phyloP scores from a whole-genome alignment of 148 eudicot genomes.

The Oxyria digyna region DNA sequence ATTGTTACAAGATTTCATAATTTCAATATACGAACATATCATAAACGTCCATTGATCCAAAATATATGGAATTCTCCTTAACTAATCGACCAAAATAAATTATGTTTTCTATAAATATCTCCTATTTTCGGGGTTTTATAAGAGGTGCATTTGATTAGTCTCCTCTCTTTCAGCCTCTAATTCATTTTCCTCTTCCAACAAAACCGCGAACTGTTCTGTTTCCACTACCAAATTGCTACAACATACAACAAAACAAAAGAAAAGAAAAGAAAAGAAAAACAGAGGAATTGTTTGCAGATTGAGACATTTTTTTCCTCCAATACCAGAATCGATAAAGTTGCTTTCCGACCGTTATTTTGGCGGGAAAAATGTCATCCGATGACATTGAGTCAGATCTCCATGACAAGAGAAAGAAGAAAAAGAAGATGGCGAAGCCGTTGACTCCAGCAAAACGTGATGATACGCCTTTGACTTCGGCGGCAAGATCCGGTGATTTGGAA shows the following conservation, averaged over 20 bases:
- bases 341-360: neutral
- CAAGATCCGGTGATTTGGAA: constrained; percentile 31
- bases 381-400: neutral
- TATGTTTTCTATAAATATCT: too few species aligned
- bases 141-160: neutral
- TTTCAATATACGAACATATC: too few species aligned
- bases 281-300: too few species aligned
- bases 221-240: neutral
- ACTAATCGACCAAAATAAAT: too few species aligned
- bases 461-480: constrained; percentile 28
- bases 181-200: neutral
- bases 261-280: too few species aligned
- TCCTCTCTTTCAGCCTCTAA: neutral
- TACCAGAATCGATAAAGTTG: too few species aligned
- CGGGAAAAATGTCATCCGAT: neutral
- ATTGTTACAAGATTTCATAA: too few species aligned
- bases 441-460: constrained; percentile 32
- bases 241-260: too few species aligned
- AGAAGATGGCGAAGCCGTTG: constrained; percentile 24
- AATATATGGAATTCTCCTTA: too few species aligned
- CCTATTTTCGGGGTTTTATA: neutral
- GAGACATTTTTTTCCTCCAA: too few species aligned
- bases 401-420: constrained; percentile 19
- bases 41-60: too few species aligned
- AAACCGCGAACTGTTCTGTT: neutral